A percentile compares a stretch with the other conserved stretches of the same genome.
Conservation (phyloP, 441 rosid genomes). For the Jatropha podagrica region DNA sequence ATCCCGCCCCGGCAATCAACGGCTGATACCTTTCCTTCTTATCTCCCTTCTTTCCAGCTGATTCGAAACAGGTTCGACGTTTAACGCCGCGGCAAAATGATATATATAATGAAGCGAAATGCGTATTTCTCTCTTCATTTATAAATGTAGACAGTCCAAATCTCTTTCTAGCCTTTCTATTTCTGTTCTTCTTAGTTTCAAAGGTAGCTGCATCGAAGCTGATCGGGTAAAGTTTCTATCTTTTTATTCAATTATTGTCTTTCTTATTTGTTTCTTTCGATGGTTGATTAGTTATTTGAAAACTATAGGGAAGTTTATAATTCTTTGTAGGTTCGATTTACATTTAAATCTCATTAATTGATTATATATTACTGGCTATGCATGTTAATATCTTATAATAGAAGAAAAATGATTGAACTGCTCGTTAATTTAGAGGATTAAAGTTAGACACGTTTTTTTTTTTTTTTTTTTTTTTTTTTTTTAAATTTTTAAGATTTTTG, state of each 20-base stretch:
- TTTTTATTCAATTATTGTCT: neutral
- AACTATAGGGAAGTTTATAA: neutral
- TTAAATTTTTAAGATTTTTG: no score
- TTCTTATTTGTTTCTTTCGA: neutral
- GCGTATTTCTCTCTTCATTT: neutral
- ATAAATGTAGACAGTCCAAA: no score
- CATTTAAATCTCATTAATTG: neutral
- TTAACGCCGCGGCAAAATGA: conserved; percentile 16
- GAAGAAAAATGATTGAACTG: no score
- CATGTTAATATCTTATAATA: neutral
- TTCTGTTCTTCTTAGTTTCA: neutral
- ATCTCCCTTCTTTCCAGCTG: neutral
- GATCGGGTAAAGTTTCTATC: conserved; percentile 12
- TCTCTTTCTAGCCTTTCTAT: neutral
- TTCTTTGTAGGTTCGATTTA: conserved; percentile 9
- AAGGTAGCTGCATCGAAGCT: neutral
- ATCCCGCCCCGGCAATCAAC: neutral
- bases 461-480: no score
- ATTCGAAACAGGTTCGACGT: conserved; percentile 7
- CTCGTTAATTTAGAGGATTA: no score
- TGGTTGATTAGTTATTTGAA: conserved; percentile 8
- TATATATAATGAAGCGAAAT: conserved; percentile 9
- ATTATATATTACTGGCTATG: neutral
- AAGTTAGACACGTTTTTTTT: no score
- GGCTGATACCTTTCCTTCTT: no score